Evolutionary conservation across 176 grass and related monocot genomes (phyloP).

Genomic region (Hyparrhenia diplandra): DNA sequence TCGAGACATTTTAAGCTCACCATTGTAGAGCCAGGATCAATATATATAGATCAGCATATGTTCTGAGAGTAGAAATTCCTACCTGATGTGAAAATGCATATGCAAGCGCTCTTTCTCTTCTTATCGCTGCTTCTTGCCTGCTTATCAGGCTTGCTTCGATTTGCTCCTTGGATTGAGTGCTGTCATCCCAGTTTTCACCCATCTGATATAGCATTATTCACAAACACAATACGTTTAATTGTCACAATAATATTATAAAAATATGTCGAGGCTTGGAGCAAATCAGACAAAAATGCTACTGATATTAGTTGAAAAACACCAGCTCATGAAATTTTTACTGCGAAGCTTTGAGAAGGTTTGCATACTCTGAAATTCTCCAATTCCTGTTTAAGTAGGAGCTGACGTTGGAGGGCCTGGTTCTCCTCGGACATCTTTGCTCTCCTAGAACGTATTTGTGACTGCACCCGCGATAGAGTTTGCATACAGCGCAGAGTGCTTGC

Average conservation of each 20-base stretch:
- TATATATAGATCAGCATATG: neutral
- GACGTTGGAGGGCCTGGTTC: constrained; percentile 87
- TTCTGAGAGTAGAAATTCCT: constrained; percentile 13
- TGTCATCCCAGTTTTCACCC: constrained; percentile 97
- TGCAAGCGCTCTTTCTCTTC: constrained; percentile 90
- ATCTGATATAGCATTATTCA: constrained; percentile 55
- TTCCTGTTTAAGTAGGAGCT: constrained; percentile 93
- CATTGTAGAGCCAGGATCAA: neutral
- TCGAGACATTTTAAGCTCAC: constrained; percentile 11
- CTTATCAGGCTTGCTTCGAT: constrained; percentile 84
- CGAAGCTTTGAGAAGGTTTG: constrained; percentile 19
- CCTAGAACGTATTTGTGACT: constrained; percentile 78
- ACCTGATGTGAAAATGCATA: constrained; percentile 99
- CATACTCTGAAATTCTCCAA: constrained; percentile 84
- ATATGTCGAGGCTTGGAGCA: neutral
- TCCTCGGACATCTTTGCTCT: constrained; percentile 91
- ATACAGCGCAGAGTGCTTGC: constrained; percentile 87
- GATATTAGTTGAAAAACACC: neutral
- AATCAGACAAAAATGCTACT: neutral
- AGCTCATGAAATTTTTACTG: constrained; percentile 23
- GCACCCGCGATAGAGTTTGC: constrained; percentile 89
- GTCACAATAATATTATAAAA: neutral
- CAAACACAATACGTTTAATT: constrained; percentile 18
- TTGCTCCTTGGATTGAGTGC: constrained; percentile 84
- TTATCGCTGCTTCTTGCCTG: constrained; percentile 84